Base-by-base conservation (phyloP, 257 asterid species). In the Cinchona pubescens region DNA sequence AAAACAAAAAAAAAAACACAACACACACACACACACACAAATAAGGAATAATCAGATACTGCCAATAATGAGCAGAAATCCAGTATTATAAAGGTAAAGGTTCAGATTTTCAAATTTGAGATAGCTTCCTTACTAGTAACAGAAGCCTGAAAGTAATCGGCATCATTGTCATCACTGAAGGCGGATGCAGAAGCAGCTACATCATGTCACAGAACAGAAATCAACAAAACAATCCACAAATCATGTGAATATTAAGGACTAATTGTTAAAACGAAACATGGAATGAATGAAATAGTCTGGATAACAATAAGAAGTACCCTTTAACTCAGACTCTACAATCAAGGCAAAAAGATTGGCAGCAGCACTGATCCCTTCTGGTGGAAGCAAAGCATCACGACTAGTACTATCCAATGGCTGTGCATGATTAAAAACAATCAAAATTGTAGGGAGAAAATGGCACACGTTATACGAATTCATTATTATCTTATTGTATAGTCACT, bases 131-230 rank as follows among this genome's bases (percentile, higher is more conserved):
- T 86, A 92, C 98, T 97, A 74, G 86, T 55, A 81, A 94, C 81
- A 45, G 99, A 94, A 83, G 96, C 94, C 75, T 92, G 97, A 83
- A 86, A 81, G 81, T 82, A 83, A 73, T 81, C 90, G 79, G 75
- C 76, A 64, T 85, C 95, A 86, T 85, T 87, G 68, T 86, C 96
- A 15, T 94, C 96, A 76, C 76, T 75, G 78, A 87, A 90, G 80
- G 88, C 96, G 51, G 97, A 89, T 69, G 91, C 85, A 79, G 97
- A 86, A 79, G 97, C 96, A 87, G 86, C 99, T 94, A 76, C 81
- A 78, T 71, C 49, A 82, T 61, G 76, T 79, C 40, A 83, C 67
- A 65, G 72, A 56, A 38, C 15, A 2, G 65, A 63, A 86, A 25
- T 43, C 85, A 70, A 78, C 56, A 69, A 71, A 27, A 43, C 29